phyloP scores from a whole-genome alignment of 495 filamentous ascomycete species.

The Trichoderma virens region DNA sequence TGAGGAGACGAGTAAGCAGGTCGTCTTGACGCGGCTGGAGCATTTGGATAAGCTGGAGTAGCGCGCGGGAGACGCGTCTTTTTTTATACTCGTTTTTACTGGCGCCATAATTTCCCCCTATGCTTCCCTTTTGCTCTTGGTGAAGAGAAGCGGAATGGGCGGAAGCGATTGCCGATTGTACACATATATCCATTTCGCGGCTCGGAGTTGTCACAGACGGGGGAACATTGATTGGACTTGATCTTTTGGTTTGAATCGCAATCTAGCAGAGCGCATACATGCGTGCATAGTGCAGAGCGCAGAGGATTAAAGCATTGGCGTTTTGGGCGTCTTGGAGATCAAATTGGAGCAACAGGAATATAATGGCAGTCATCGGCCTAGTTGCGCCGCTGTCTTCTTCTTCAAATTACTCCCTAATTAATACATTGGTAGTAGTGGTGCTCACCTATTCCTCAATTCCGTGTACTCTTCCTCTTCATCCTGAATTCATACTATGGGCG shows the following conservation, averaged over 20 bases:
- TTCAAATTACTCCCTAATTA: no score
- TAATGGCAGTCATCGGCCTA: not conserved
- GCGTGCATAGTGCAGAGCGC: not conserved
- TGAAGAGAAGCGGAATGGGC: not conserved
- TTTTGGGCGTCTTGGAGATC: not conserved
- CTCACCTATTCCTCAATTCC: no score
- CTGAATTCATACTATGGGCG: no score
- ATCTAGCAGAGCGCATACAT: not conserved
- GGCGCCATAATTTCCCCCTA: no score
- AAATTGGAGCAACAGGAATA: not conserved
- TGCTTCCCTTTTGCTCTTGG: not conserved
- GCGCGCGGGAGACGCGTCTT: conserved; percentile 10
- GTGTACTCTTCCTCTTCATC: no score
- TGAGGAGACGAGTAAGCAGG: conserved; percentile 97
- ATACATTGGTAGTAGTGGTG: no score
- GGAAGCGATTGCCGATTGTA: not conserved
- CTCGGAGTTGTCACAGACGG: not conserved
- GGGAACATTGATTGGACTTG: not conserved
- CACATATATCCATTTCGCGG: not conserved
- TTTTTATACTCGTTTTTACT: not conserved
- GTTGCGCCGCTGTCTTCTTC: not conserved
- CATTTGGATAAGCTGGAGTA: conserved; percentile 95
- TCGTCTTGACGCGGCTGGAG: conserved; percentile 87
- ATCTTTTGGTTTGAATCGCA: not conserved
- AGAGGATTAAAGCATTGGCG: not conserved